Base-by-base conservation (phyloP, 257 asterid species). In the Leonotis leonurus region DNA sequence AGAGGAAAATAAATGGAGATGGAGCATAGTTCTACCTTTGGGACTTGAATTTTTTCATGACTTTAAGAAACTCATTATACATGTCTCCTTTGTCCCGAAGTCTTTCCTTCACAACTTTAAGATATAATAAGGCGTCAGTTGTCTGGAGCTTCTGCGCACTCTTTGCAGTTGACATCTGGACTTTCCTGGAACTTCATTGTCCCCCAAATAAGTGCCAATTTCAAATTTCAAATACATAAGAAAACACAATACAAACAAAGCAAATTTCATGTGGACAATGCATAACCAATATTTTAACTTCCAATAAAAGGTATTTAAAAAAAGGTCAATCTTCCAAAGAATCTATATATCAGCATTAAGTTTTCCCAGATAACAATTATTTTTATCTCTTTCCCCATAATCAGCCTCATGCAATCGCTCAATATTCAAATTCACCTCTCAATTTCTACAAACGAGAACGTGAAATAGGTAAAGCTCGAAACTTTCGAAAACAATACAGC, bases 21-120 rank as follows among this genome's bases (percentile, higher is more conserved):
- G 11, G 32, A 17, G 24, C 26, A 59, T 56, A 27, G n/a, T 43
- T 39, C 54, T 53, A 83, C 99, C 95, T 93, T 74, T 87, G 95
- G 52, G 90, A 78, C 81, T 89, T 89, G 78, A 90, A 94, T 70
- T 85, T 90, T 77, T 90, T 94, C 99, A 94, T 90, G 67, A 94
- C 89, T 29, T 82, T 97, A 72, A 94, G 94, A 76, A 94, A 94
- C 37, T 87, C 90, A 33, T 87, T 86, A 35, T 94, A 94, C 73
- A 73, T 84, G 69, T 85, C 95, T 80, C 71, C 83, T 59, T 70
- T 83, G 73, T 87, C 95, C 64, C 78, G 85, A 80, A 90, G 90
- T 30, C 74, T 83, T 39, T 90, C 95, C 78, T 78, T 89, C 68
- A 94, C 97, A 11, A 73, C 71, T 72, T 84, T 90, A 67, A 94